Conservation (phyloP, 1,284 basidiomycete genomes). For the Ustanciosporium gigantosporum region DNA sequence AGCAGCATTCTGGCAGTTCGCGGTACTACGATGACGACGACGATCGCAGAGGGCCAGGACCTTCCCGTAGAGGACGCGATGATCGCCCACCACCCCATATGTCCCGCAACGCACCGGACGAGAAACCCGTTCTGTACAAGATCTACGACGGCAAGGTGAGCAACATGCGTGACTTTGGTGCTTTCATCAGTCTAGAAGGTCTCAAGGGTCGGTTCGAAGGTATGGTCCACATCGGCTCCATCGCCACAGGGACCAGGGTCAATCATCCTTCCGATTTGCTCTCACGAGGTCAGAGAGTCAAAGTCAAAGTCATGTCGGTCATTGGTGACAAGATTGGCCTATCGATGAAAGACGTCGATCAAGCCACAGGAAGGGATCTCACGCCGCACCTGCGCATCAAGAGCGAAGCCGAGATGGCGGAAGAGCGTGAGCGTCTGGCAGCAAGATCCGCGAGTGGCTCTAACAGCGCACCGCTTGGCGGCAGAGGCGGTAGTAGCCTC, state of each 20-base stretch:
- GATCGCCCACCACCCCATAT: slow-evolving; percentile 29
- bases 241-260: slow-evolving; percentile 73
- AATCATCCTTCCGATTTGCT: slow-evolving; percentile 86
- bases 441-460: slow-evolving; percentile 61
- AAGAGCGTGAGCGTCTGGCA: slow-evolving; percentile 32
- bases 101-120: slow-evolving; percentile 63
- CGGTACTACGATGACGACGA: no score
- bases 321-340: slow-evolving; percentile 79
- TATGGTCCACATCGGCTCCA: slow-evolving; percentile 92
- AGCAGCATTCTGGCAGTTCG: no score
- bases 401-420: slow-evolving; percentile 75
- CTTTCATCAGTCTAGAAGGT: slow-evolving; percentile 87
- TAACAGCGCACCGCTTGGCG: slow-evolving; percentile 63
- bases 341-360: slow-evolving; percentile 98
- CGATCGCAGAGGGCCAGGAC: no score
- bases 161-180: slow-evolving; percentile 90
- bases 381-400: slow-evolving; percentile 91
- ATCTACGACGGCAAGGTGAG: slow-evolving; percentile 87
- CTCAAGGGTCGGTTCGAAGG: slow-evolving; percentile 84
- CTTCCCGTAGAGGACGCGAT: slow-evolving; percentile 14
- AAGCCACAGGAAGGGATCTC: slow-evolving; percentile 82
- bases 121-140: slow-evolving; percentile 86
- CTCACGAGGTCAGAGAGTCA: slow-evolving; percentile 80
- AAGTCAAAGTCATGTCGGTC: slow-evolving; percentile 80
- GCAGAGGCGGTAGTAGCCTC: neutral